Evolutionary conservation across 1,139 yeast species (phyloP).

Genomic region (Zhuliangozyma blackwelliae): DNA sequence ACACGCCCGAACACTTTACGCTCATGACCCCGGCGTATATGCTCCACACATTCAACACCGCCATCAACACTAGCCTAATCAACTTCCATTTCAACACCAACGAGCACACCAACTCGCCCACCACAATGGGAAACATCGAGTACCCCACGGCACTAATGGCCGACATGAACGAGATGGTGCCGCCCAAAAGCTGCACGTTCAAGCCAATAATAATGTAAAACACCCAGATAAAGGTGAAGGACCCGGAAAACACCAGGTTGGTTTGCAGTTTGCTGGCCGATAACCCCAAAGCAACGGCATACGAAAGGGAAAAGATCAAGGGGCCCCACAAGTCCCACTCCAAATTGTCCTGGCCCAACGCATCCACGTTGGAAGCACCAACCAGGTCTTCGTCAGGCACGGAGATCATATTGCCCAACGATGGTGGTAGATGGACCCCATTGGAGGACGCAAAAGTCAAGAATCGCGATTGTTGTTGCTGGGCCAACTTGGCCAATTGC

Average conservation of each 20-base stretch:
- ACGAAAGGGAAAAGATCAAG: constrained; percentile 61
- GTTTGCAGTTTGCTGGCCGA: constrained; percentile 36
- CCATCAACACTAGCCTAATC: constrained; percentile 51
- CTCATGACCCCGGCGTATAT: constrained; percentile 65
- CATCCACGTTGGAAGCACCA: constrained; percentile 15
- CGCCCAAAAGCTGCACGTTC: constrained; percentile 74
- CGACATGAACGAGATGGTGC: constrained; percentile 65
- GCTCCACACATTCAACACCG: constrained; percentile 64
- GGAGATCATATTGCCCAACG: constrained; percentile 27
- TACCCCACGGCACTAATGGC: constrained; percentile 81
- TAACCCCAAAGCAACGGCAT: constrained; percentile 52
- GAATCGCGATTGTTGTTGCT: constrained; percentile 40
- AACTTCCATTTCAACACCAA: constrained; percentile 49
- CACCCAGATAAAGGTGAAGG: constrained; percentile 49
- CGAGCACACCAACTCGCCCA: constrained; percentile 60
- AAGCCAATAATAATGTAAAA: constrained; percentile 56
- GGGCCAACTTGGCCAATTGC: constrained; percentile 42
- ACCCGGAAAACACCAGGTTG: constrained; percentile 48
- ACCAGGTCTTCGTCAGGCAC: constrained; percentile 21
- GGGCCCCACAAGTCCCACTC: constrained; percentile 96
- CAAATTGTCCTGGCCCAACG: constrained; percentile 29
- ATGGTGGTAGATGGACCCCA: constrained; percentile 43
- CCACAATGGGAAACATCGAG: constrained; percentile 70
- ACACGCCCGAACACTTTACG: constrained; percentile 63
- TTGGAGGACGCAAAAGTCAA: constrained; percentile 41